Evolutionary conservation across 495 filamentous ascomycete genomes (phyloP).

Genomic region (Aspergillus sclerotiicarbonarius): DNA sequence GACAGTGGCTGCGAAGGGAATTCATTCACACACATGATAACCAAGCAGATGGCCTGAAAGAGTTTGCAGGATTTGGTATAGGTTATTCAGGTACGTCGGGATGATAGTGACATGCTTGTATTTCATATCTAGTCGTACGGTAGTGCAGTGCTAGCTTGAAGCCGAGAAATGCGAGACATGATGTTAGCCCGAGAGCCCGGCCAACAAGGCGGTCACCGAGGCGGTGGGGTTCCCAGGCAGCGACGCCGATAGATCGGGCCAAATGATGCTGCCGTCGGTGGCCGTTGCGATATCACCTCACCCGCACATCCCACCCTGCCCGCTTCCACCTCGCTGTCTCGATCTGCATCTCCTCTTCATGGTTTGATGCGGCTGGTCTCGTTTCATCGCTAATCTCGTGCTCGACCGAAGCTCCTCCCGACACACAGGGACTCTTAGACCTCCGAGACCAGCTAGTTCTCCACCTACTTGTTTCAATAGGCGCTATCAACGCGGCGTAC

Average conservation of each 20-base stretch:
- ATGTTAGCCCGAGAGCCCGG: background rate
- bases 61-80: too few relatives aligned
- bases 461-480: slow-evolving; percentile 12
- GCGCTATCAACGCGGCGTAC: background rate
- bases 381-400: background rate
- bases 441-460: slow-evolving; percentile 2
- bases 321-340: background rate
- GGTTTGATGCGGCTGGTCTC: background rate
- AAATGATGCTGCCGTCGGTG: slow-evolving; percentile 5
- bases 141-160: too few relatives aligned
- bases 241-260: slow-evolving; percentile 5
- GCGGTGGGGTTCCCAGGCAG: slow-evolving; percentile 12
- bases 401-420: background rate
- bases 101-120: too few relatives aligned
- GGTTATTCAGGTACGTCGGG: too few relatives aligned
- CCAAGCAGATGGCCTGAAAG: too few relatives aligned
- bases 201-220: background rate
- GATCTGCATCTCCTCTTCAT: background rate
- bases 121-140: too few relatives aligned
- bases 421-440: background rate
- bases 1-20: too few relatives aligned
- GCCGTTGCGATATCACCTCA: slow-evolving; percentile 7
- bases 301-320: background rate
- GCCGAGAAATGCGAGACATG: background rate
- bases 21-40: too few relatives aligned